Percentiles rank a stretch among this genome's conserved stretches.
phyloP scores from a whole-genome alignment of 1,284 basidiomycete species.

The Sporisorium graminicola region DNA sequence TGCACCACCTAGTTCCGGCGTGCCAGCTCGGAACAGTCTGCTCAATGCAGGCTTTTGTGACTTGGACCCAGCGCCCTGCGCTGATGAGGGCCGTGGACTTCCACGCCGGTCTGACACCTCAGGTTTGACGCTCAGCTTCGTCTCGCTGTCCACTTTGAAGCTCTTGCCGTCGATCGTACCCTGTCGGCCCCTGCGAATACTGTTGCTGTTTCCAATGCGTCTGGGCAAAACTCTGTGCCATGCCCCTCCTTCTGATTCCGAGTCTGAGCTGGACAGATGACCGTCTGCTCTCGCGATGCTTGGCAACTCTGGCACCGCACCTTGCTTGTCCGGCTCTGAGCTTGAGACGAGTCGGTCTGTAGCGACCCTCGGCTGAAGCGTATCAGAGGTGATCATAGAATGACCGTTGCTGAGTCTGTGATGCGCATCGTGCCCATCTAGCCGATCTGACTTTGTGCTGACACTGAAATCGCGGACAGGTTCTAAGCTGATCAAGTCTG shows the following conservation, averaged over 20 bases:
- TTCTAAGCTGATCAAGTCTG: conserved; percentile 17
- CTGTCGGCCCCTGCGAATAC: conserved; percentile 31
- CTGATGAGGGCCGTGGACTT: conserved; percentile 34
- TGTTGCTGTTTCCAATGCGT: conserved; percentile 34
- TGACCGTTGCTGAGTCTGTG: conserved; percentile 2
- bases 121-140: not conserved
- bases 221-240: conserved; percentile 50
- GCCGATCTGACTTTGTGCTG: not conserved
- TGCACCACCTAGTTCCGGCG: conserved; percentile 12
- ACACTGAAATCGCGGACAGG: not conserved
- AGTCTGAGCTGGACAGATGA: conserved; percentile 40
- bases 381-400: not conserved
- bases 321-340: conserved; percentile 2
- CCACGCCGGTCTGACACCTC: conserved; percentile 24
- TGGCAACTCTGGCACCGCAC: conserved; percentile 2
- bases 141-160: conserved; percentile 9
- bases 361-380: not conserved
- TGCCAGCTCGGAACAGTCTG: conserved; percentile 21
- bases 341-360: not conserved
- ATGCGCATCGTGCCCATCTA: not conserved
- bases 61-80: conserved; percentile 17
- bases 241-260: conserved; percentile 49
- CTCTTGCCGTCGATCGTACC: conserved; percentile 25
- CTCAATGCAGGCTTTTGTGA: conserved; percentile 24
- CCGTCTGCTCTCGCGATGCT: conserved; percentile 26